Base-by-base conservation (phyloP, 2,329 filamentous ascomycete genomes). In the Lasiodiplodia gonubiensis region DNA sequence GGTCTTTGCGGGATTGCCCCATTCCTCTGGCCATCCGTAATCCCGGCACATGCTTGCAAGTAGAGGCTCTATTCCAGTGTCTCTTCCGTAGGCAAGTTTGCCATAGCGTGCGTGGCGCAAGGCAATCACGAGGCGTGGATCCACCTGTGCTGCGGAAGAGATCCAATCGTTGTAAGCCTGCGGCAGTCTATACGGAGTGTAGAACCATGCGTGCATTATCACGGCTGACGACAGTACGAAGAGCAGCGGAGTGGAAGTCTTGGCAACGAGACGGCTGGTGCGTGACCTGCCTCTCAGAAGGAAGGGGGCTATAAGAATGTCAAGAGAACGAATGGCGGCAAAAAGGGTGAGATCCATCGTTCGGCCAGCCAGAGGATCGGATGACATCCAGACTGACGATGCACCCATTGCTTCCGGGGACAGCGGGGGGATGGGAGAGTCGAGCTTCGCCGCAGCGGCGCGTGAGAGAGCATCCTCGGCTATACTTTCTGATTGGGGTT, bases 181-280 rank as follows among this genome's bases (percentile, higher is more conserved):
- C 2, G 93, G 93, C 1, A 97, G 84, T 23, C 87, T 85, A 42
- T 87, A 83, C 0, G 92, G 92, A 11, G 83, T 77, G 80, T 94
- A 97, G 76, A 96, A 90, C 91, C 92, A 97, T 21, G 92, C 86
- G 90, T 92, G 94, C 93, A 96, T 97, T 71, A 96, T 89, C 46
- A 92, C 80, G 25, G 89, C 90, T 48, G 87, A 89, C 23, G 91
- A 93, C 39, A 85, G 77, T 53, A 90, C 88, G 77, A 97, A 96
- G 21, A 94, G 80, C 6, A 86, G 79, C 4, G 91, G 86, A 33
- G 74, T 73, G 33, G 80, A 77, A 8, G 55, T 30, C 14, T 18
- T 42, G 35, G 42, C 25, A 7, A 78, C 39, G 18, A 64, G 35
- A 90, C 91, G 94, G 27, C 88, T 74, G 70, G 89, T 23, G 27